Evolutionary conservation across 2,329 filamentous ascomycete species (phyloP).

Genomic region (Epichloe coenophiala): DNA sequence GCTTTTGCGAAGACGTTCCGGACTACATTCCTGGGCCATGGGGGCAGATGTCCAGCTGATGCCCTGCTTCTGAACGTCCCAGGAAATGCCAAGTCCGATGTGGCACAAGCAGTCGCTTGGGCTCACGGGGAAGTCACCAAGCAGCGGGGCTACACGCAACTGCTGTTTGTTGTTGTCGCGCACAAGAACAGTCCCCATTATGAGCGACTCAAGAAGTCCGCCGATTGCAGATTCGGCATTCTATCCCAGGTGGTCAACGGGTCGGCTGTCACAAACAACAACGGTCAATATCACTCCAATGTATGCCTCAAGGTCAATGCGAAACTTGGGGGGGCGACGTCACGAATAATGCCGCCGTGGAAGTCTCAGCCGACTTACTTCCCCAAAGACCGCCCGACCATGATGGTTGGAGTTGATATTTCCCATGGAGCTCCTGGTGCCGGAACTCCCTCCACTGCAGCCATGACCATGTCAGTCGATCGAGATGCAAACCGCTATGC

Average conservation of each 20-base stretch:
- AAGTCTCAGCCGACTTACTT: constrained; percentile 20
- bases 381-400: constrained; percentile 40
- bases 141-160: constrained; percentile 46
- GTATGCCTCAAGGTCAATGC: constrained; percentile 95
- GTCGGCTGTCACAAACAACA: constrained; percentile 52
- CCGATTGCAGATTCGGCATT: constrained; percentile 74
- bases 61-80: constrained; percentile 23
- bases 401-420: constrained; percentile 85
- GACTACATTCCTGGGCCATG: constrained; percentile 33
- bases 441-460: constrained; percentile 61
- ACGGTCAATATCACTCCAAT: constrained; percentile 81
- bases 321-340: constrained; percentile 79
- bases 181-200: constrained; percentile 62
- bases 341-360: constrained; percentile 24
- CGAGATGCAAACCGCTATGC: constrained; percentile 58
- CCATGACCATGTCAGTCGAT: constrained; percentile 74
- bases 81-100: constrained; percentile 21
- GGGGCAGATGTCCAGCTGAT: constrained; percentile 26
- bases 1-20: constrained; percentile 29
- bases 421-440: constrained; percentile 67
- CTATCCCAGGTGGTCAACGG: constrained; percentile 71
- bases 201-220: constrained; percentile 75
- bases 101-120: constrained; percentile 35
- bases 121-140: constrained; percentile 37
- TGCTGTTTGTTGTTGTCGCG: constrained; percentile 67